A percentile compares a stretch with the other conserved stretches of the same genome.
These are phyloP conservation scores for Scheffersomyces stipitis DNA, from an alignment of 805 yeast genomes.

Conservation along the genomic window DNA sequence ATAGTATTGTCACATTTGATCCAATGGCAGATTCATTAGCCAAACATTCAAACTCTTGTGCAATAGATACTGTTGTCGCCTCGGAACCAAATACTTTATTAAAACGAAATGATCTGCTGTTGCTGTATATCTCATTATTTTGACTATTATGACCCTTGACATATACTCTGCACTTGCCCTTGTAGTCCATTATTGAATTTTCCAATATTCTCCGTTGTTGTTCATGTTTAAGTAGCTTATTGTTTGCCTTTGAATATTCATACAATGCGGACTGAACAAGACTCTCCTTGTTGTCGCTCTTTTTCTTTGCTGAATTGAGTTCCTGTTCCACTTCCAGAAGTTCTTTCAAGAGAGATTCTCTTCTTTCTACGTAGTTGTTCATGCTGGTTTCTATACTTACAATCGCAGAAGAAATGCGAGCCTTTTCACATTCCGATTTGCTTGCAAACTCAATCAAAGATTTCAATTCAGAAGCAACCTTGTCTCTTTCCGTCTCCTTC, in stretches of 20 bases:
- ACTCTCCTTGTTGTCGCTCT: constrained; percentile 18
- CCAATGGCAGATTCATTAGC: constrained; percentile 16
- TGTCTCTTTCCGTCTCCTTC: constrained; percentile 21
- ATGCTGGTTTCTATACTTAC: constrained; percentile 14
- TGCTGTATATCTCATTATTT: constrained; percentile 2
- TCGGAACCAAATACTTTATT: constrained; percentile 15
- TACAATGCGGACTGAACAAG: constrained; percentile 17
- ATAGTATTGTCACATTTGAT: constrained; percentile 17
- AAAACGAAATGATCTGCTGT: constrained; percentile 6
- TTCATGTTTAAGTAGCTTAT: constrained; percentile 34
- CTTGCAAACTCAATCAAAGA: constrained; percentile 4
- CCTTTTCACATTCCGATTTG: constrained; percentile 5
- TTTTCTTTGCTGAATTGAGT: constrained; percentile 13
- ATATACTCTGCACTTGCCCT: constrained; percentile 26
- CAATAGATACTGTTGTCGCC: constrained; percentile 7
- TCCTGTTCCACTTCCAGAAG: constrained; percentile 18
- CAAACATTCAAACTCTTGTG: constrained; percentile 21
- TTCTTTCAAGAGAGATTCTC: constrained; percentile 16
- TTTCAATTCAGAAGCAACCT: constrained; percentile 7
- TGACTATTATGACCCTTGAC: constrained; percentile 7
- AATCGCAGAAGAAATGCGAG: constrained; percentile 5
- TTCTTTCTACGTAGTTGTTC: constrained; percentile 15
- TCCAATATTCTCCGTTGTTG: constrained; percentile 45
- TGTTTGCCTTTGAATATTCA: constrained; percentile 8
- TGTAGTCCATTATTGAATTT: constrained; percentile 44